Base-by-base conservation (phyloP, 495 filamentous ascomycete species). In the Tuber magnatum region DNA sequence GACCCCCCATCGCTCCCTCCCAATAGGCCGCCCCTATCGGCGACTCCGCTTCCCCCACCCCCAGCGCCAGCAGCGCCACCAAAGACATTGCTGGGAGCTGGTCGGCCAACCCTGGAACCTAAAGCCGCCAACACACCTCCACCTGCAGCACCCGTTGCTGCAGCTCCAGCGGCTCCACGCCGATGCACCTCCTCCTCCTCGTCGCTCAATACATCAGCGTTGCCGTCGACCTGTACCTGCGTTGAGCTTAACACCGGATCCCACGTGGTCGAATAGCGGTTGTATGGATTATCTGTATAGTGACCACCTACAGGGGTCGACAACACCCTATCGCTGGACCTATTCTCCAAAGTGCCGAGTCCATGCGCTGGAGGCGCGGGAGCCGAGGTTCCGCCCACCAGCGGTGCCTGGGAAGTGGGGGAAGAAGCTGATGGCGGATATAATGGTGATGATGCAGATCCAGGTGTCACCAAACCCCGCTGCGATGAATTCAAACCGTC, bases 231-330 rank as follows among this genome's bases (percentile, higher is more conserved):
- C 61, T 75, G 72, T 28, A 81, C 65, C 72, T 76, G 72, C 6
- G 72, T 76, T 70, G 76, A 68, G 51, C 73, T 73, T 32, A 82
- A n/a, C 39, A 75, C 70, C 41, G 80, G 80, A 32, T 82, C 80
- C 80, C 80, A 82, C 46, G 80, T 82, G 32, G 80, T 82, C 68
- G 72, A 75, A 72, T 78, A 80, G 71, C 80, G 76, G 32, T 74
- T 77, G 39, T 82, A 82, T 5, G 80, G 80, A 28, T 82, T 81
- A 51, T 82, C 80, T 1, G 80, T 80, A 65, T 82, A 82, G 70
- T 81, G 80, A 9, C 80, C 80, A 6, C 77, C 73, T 1, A 81
- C 76, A n/a, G 80, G 80, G 65, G 81, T 74, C 42, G 75, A 77
- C 8, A 79, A 71, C 7, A 81, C 80, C 9, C 76, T 65, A 41